Evolutionary conservation across 306 rosid species (phyloP).

Genomic region (Cyamopsis tetragonoloba): DNA sequence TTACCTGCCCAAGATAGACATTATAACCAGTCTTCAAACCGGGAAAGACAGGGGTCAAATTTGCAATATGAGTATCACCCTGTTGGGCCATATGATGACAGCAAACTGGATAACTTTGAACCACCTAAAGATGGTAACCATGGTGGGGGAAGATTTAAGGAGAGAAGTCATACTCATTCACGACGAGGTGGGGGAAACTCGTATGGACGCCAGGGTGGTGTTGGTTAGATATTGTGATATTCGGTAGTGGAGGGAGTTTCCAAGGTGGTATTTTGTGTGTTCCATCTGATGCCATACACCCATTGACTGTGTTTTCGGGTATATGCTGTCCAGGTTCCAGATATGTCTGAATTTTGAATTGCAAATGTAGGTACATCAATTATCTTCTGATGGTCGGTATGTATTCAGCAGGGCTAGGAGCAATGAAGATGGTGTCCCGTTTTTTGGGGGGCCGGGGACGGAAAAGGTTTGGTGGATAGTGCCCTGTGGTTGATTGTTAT

Average conservation of each 20-base stretch:
- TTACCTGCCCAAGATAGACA: constrained; percentile 55
- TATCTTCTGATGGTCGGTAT: constrained; percentile 31
- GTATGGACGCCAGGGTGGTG: constrained; percentile 52
- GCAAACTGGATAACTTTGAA: constrained; percentile 38
- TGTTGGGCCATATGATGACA: constrained; percentile 57
- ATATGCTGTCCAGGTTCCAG: constrained; percentile 15
- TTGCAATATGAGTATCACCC: constrained; percentile 76
- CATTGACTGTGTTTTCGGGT: constrained; percentile 34
- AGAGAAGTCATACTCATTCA: constrained; percentile 63
- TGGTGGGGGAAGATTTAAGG: constrained; percentile 58
- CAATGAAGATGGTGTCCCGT: constrained; percentile 31
- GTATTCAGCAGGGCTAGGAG: constrained; percentile 28
- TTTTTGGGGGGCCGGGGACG: constrained; percentile 27
- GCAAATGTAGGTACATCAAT: constrained; percentile 7
- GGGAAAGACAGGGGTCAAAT: constrained; percentile 70
- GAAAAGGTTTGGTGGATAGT: constrained; percentile 33
- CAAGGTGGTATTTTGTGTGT: constrained; percentile 17
- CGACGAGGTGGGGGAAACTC: constrained; percentile 77
- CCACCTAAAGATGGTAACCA: constrained; percentile 54
- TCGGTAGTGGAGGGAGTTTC: constrained; percentile 25
- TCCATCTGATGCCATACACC: constrained; percentile 28
- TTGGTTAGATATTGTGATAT: constrained; percentile 42
- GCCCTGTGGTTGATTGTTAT: constrained; percentile 34
- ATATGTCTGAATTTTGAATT: constrained; percentile 12
- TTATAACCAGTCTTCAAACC: constrained; percentile 42